Evolutionary conservation across 163 green algal species (phyloP).

Genomic region (Chlorella variabilis): DNA sequence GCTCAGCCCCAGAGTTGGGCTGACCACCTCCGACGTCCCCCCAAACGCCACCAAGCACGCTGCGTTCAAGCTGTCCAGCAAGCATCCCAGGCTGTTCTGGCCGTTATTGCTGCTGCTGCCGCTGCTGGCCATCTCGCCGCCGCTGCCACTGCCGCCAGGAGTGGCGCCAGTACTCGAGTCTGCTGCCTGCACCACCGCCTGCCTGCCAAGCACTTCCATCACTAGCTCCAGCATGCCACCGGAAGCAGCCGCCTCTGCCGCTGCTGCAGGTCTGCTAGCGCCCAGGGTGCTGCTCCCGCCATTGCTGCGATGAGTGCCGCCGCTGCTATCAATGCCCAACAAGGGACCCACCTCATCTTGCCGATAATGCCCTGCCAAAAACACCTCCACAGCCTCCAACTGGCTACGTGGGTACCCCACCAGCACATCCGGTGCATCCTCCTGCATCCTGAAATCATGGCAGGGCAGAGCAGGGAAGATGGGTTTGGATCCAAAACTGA

Average conservation of each 20-base stretch:
- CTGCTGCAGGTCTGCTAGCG: neutral
- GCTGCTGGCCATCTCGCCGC: neutral
- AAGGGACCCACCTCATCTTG: slow-evolving; percentile 52
- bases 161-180: slow-evolving; percentile 3
- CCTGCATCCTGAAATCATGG: slow-evolving; percentile 1
- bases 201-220: slow-evolving; percentile 23
- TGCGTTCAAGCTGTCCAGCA: neutral
- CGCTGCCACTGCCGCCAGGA: neutral
- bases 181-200: slow-evolving; percentile 7
- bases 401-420: slow-evolving; percentile 33
- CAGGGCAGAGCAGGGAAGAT: no score
- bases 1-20: neutral
- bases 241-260: neutral
- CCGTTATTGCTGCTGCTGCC: neutral
- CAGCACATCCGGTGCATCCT: slow-evolving; percentile 22
- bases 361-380: slow-evolving; percentile 55
- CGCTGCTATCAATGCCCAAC: slow-evolving; percentile 23
- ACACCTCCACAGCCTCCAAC: slow-evolving; percentile 35
- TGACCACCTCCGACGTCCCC: neutral
- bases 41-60: slow-evolving; percentile 1
- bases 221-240: slow-evolving; percentile 23
- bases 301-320: slow-evolving; percentile 22
- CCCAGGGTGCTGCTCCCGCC: neutral
- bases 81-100: neutral
- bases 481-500: no score